phyloP scores from a whole-genome alignment of 2,329 filamentous ascomycete genomes.

The Epichloe sylvatica region DNA sequence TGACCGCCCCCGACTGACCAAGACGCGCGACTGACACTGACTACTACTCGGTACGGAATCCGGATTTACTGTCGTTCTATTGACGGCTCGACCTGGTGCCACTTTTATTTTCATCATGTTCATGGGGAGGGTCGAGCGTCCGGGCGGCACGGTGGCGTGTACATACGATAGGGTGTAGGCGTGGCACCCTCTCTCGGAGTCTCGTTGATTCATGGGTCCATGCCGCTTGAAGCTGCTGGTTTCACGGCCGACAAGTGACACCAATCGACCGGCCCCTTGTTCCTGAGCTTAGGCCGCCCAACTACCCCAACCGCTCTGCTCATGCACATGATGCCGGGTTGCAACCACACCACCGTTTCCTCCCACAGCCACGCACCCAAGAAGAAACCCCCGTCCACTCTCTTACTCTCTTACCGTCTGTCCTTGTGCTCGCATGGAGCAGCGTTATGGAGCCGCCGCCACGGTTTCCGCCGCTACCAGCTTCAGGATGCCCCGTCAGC shows the following conservation, averaged over 20 bases:
- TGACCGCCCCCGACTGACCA: too few relatives aligned
- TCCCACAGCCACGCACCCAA: not conserved
- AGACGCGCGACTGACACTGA: too few relatives aligned
- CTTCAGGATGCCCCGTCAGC: slow-evolving; percentile 1
- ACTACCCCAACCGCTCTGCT: not conserved
- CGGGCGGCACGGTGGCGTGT: not conserved
- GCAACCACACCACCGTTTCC: slow-evolving; percentile 1
- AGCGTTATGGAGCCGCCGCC: not conserved
- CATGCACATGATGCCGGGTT: not conserved
- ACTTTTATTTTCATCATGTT: not conserved
- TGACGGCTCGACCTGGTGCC: not conserved
- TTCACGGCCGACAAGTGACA: too few relatives aligned
- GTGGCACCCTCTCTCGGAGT: not conserved
- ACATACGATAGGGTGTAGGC: not conserved
- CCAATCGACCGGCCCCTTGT: too few relatives aligned
- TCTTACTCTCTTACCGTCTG: not conserved
- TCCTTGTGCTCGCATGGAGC: not conserved
- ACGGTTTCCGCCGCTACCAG: not conserved
- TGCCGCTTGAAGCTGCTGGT: too few relatives aligned
- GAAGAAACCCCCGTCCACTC: not conserved
- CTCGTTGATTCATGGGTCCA: too few relatives aligned
- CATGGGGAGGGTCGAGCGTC: not conserved
- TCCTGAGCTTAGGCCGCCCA: not conserved
- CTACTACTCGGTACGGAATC: too few relatives aligned
- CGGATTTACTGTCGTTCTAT: too few relatives aligned